Evolutionary conservation across 164 flowering plant species (phyloP), one percentile per base, ranked within the genome.

Genomic region (Stephania japonica): DNA sequence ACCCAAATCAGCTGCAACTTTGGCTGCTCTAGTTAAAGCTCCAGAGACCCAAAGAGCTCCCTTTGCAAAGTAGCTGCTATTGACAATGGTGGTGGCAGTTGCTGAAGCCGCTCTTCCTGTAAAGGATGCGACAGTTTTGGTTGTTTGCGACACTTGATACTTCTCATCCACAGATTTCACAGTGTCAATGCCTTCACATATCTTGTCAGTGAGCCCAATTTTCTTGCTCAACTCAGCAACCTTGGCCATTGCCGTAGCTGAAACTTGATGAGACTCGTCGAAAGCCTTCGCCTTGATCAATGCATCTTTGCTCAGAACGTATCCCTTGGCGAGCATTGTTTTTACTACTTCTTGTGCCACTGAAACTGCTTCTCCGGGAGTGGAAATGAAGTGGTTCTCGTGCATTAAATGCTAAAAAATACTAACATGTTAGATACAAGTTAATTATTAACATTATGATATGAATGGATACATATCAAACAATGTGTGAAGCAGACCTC

Each of bases 1-100:
- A 65, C 90, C 98, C 79, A 91, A 75, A 76, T 92, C 91, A 73
- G 89, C 89, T 27, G 96, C 90, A 71, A 69, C 91, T 76, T 90
- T 85, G 11, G 97, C 81, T 16, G 98, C 97, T 65, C 81, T 85
- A 67, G 74, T 80, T 13, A 93, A 81, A 75, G 92, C 89, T 68
- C 75, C 93, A 0, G 98, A 93, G 65, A 91, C 78, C 92, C 91
- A 90, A 70, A 90, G 85, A 70, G 97, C 98, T 38, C 97, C 95
- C 26, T 79, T 82, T 0, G 95, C 81, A 79, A 93, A 93, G 80
- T 90, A 89, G 82, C 88, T 86, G 68, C 98, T 93, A 75, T 87
- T 91, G 38, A 90, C 83, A 24, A 93, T 86, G 4, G 89, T 79
- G 70, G 42, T 80, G 14, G 98, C 89, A 69, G 93, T 92, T 13